Evolutionary conservation across 169 alveolate genomes (phyloP), one percentile per base, ranked within the genome.

Genomic region (Plasmodium malariae): DNA sequence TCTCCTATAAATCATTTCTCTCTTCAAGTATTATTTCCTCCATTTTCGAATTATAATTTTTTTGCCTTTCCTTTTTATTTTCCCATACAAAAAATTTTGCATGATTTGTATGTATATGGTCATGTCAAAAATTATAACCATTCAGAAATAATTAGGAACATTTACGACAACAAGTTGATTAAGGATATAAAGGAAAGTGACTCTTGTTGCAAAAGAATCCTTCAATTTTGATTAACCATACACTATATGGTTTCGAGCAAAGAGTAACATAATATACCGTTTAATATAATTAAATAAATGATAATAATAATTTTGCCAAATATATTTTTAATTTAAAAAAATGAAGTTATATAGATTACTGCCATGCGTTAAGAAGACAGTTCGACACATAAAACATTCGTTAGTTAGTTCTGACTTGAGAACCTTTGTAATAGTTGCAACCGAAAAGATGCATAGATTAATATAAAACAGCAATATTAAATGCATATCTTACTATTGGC

Each of bases 1-100:
- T 83, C 91, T 21, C 91, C 91, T 36, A 49, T 83, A 83, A 83
- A 83, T 83, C 91, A 83, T 51, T 83, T 83, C 68, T 83, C 91
- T 59, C 36, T 83, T 51, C 91, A 83, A 83, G 43, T 83, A 32
- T 26, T 83, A 54, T 83, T 83, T 48, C 91, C 91, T 12, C 91
- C 91, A 19, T 83, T 83, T 67, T 48, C 86, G 17, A 83, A 83
- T 68, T 67, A 68, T 54, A 83, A 83, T 59, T 83, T 83, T 68
- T 83, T 83, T 83, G 30, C 72, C 4, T 83, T 83, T 68, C 91
- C 91, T 14, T 83, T 83, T 54, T 83, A 83, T 68, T 83, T 67
- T 30, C 76, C 91, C 45, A 83, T 83, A 67, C 86, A 40, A 54
- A 83, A 69, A 83, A 83, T 83, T 51, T n/a, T 83, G 14, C 60